A percentile compares a stretch with the other conserved stretches of the same genome.
These are phyloP conservation scores for Xylaria intraflava DNA, from an alignment of 495 filamentous ascomycete species.

Conservation along the genomic window DNA sequence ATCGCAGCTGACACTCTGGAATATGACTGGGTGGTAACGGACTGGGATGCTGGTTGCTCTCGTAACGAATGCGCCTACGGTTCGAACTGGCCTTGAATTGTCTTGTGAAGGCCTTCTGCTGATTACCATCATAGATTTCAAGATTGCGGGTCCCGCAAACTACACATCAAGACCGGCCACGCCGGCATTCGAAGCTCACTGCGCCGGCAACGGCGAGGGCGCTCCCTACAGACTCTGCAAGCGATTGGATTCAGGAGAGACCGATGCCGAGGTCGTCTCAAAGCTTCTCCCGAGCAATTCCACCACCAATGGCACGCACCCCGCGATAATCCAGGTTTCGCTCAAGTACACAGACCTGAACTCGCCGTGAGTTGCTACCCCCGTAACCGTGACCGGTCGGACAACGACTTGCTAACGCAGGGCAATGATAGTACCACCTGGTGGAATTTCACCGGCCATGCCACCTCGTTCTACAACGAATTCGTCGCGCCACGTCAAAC, in stretches of 20 bases:
- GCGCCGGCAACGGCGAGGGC: conserved; percentile 21
- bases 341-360: conserved; percentile 21
- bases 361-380: conserved; percentile 3
- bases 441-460: conserved; percentile 30
- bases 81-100: conserved; percentile 6
- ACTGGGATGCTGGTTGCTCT: conserved; percentile 23
- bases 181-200: conserved; percentile 25
- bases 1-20: conserved; percentile 11
- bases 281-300: conserved; percentile 20
- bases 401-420: conserved; percentile 1
- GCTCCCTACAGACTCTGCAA: conserved; percentile 18
- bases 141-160: conserved; percentile 18
- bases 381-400: conserved; percentile 2
- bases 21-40: conserved; percentile 24
- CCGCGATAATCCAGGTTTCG: conserved; percentile 24
- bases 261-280: conserved; percentile 15
- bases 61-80: conserved; percentile 15
- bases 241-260: conserved; percentile 11
- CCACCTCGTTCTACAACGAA: conserved; percentile 23
- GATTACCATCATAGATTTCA: conserved; percentile 18
- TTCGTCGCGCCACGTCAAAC: conserved; percentile 16
- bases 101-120: background rate
- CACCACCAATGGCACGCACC: conserved; percentile 14
- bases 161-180: conserved; percentile 12
- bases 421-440: conserved; percentile 17